phyloP scores from a whole-genome alignment of 805 yeast species.

The Ogataea allantospora region DNA sequence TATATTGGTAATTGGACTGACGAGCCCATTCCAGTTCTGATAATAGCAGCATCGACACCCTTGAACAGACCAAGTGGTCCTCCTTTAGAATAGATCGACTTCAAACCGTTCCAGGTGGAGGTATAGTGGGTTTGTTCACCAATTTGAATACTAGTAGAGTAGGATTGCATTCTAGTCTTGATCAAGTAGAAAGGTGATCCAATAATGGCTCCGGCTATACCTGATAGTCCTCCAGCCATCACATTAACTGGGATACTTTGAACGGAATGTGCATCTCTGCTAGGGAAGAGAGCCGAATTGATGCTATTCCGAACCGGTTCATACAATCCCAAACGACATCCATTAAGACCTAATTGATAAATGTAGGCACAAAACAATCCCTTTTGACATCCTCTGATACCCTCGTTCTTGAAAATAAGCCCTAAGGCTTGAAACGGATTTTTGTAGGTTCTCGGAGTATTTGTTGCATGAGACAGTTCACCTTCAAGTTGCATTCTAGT shows the following conservation, averaged over 20 bases:
- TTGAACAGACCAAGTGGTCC: constrained; percentile 79
- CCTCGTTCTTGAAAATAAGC: constrained; percentile 75
- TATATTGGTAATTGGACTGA: constrained; percentile 93
- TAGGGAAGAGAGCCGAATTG: constrained; percentile 56
- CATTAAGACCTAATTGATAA: constrained; percentile 89
- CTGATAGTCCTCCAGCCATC: constrained; percentile 76
- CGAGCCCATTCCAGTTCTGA: constrained; percentile 95
- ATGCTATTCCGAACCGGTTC: constrained; percentile 74
- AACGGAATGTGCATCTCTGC: constrained; percentile 44
- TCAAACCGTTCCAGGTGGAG: constrained; percentile 65
- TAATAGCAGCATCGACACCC: constrained; percentile 92
- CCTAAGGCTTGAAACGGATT: constrained; percentile 84
- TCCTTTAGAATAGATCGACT: constrained; percentile 57
- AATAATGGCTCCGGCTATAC: constrained; percentile 81
- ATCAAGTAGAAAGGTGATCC: constrained; percentile 92
- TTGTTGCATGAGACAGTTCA: constrained; percentile 60
- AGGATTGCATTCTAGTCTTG: constrained; percentile 96
- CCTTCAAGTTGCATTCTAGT: constrained; percentile 98
- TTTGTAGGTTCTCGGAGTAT: constrained; percentile 57
- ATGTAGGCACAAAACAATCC: constrained; percentile 87
- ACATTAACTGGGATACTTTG: constrained; percentile 64
- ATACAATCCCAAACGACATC: constrained; percentile 91
- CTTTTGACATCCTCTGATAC: constrained; percentile 82
- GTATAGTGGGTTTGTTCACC: constrained; percentile 93
- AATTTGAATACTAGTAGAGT: constrained; percentile 58